Percentiles rank a stretch among this genome's conserved stretches.
phyloP scores from a whole-genome alignment of 305 asterid species.

The Lippia alba region DNA sequence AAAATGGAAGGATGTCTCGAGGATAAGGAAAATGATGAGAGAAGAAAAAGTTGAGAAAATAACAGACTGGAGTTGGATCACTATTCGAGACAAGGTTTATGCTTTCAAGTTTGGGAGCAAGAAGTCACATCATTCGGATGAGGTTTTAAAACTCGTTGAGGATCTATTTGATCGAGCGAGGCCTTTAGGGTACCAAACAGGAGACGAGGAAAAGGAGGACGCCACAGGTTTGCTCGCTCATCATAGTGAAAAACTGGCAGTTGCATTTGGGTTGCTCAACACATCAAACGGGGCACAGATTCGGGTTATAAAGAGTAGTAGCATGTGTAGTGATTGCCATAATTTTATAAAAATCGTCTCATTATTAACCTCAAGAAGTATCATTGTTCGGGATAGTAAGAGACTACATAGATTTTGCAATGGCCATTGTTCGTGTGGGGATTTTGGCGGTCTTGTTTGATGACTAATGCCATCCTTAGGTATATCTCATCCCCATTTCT shows the following conservation, averaged over 20 bases:
- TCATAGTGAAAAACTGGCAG: conserved; percentile 75
- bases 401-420: conserved; percentile 37
- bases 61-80: conserved; percentile 86
- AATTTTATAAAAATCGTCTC: conserved; percentile 59
- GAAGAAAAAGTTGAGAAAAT: conserved; percentile 59
- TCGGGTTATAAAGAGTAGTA: conserved; percentile 66
- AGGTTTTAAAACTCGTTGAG: conserved; percentile 43
- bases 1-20: conserved; percentile 76
- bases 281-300: conserved; percentile 50
- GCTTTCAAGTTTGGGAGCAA: conserved; percentile 56
- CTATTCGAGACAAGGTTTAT: conserved; percentile 66
- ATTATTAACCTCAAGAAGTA: conserved; percentile 33
- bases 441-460: conserved; percentile 68
- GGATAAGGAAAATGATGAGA: conserved; percentile 76
- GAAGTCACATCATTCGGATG: conserved; percentile 36
- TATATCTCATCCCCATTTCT: too few relatives aligned
- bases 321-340: conserved; percentile 91
- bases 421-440: conserved; percentile 88
- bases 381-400: conserved; percentile 45
- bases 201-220: conserved; percentile 29
- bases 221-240: conserved; percentile 22
- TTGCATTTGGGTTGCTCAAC: conserved; percentile 64
- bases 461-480: background rate
- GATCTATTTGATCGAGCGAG: conserved; percentile 56
- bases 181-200: conserved; percentile 47